Base-by-base conservation (phyloP, 148 eudicot genomes). In the Amaranthus hypochondriacus region DNA sequence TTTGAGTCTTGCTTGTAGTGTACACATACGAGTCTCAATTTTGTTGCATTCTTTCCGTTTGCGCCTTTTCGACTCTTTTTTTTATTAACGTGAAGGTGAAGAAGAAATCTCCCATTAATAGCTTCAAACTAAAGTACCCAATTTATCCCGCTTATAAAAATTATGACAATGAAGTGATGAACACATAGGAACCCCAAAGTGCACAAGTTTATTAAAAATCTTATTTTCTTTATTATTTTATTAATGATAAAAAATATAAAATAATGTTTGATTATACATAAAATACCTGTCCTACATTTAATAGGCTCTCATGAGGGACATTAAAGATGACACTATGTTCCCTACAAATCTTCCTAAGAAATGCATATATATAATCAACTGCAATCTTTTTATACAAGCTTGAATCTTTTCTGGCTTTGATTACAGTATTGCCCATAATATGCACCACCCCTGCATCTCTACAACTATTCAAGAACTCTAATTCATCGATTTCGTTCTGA, bases 311-410 rank as follows among this genome's bases (percentile, higher is more conserved):
- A 87, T 95, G 98, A 60, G 98, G 98, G 9, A 95, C 84, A 83
- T 95, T 88, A 76, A 92, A 95, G 76, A 95, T 88, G 9, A 87
- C 98, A 81, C 98, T 95, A 72, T 95, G 84, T 76, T 95, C 96
- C 86, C 98, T 95, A 87, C 98, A 95, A 14, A 95, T 87, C 79
- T 95, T 95, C 89, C 98, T 87, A 74, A 95, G 92, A 80, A 95
- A 95, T 4, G 96, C 97, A 84, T 92, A 95, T 6, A 95, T 75
- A 70, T 90, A 92, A 92, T 95, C 97, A 70, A 95, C 80, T 10
- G 90, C 92, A 43, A 95, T 74, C 68, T 75, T 95, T 81, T 90
- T 92, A 69, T 70, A 83, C 51, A 94, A 64, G 63, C 70, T 74
- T 1, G 98, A 88, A 66, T 89, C 86, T 79, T 88, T 83, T 71